Percentiles rank a stretch among this genome's conserved stretches.
phyloP scores from a whole-genome alignment of 164 flowering plant species.

The Berberis thunbergii region DNA sequence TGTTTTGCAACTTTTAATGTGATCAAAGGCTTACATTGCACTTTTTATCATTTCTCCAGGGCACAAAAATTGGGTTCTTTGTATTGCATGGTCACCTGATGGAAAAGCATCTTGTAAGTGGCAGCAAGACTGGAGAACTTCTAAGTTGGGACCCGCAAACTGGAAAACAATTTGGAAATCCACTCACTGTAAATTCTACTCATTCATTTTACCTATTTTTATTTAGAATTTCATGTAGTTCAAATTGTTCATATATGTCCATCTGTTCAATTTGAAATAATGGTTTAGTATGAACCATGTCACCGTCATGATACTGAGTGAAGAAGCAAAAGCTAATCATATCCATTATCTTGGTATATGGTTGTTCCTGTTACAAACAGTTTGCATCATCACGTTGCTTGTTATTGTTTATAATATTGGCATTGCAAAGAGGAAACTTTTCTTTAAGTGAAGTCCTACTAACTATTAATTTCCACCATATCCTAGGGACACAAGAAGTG shows the following conservation, averaged over 20 bases:
- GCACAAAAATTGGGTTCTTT: constrained; percentile 96
- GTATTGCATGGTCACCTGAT: constrained; percentile 98
- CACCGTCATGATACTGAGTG: too few relatives aligned
- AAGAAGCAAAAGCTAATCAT: too few relatives aligned
- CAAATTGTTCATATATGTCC: too few relatives aligned
- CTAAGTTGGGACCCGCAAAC: constrained; percentile 82
- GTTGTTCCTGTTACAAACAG: too few relatives aligned
- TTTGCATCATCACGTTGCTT: too few relatives aligned
- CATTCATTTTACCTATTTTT: not conserved
- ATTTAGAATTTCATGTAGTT: too few relatives aligned
- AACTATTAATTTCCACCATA: not conserved
- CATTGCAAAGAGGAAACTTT: not conserved
- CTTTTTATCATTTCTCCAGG: constrained; percentile 32
- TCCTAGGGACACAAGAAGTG: constrained; percentile 92
- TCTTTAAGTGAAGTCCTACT: not conserved
- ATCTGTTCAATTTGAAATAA: too few relatives aligned
- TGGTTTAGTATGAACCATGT: too few relatives aligned
- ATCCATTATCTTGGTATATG: too few relatives aligned
- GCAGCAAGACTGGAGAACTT: constrained; percentile 88
- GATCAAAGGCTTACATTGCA: not conserved
- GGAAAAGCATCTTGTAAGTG: constrained; percentile 90
- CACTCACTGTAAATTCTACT: constrained; percentile 41
- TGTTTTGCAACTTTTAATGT: not conserved
- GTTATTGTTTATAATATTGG: too few relatives aligned
- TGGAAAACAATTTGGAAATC: constrained; percentile 73